Conservation (phyloP, 2,329 filamentous ascomycete species). For the Aspergillus alliaceus region DNA sequence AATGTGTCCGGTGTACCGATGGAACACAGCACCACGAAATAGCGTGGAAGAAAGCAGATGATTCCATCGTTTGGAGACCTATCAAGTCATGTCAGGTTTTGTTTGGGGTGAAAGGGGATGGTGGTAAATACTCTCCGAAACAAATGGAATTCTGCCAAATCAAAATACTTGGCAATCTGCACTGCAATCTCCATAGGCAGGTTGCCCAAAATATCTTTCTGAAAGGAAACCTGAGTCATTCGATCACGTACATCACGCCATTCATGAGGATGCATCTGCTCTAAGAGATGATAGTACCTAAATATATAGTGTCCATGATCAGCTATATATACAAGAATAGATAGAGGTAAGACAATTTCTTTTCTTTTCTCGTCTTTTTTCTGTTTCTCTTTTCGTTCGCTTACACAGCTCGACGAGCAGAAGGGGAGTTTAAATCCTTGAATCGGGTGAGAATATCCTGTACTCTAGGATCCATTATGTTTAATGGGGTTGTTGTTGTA, state of each 20-base stretch:
- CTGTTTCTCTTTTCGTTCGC: too few species aligned
- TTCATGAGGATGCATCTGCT: constrained; percentile 28
- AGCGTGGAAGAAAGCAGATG: constrained; percentile 27
- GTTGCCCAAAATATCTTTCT: constrained; percentile 33
- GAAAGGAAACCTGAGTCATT: constrained; percentile 22
- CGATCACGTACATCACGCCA: constrained; percentile 30
- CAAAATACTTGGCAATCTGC: constrained; percentile 26
- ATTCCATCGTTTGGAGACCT: constrained; percentile 38
- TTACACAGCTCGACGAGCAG: constrained; percentile 8
- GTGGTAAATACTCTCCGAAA: constrained; percentile 27
- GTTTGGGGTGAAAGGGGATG: background rate
- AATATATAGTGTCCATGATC: background rate
- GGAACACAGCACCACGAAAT: constrained; percentile 19
- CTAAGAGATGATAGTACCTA: constrained; percentile 30
- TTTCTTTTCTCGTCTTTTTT: background rate
- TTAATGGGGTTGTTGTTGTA: too few species aligned
- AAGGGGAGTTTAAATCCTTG: background rate
- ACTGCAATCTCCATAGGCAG: constrained; percentile 35
- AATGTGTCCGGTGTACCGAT: constrained; percentile 12
- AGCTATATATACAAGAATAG: background rate
- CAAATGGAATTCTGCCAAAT: constrained; percentile 27
- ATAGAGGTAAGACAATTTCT: background rate
- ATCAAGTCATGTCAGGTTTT: background rate
- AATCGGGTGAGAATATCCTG: constrained; percentile 4
- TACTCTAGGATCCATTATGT: background rate